Evolutionary conservation across 345 rosid species (phyloP).

Genomic region (Aquilaria sinensis): DNA sequence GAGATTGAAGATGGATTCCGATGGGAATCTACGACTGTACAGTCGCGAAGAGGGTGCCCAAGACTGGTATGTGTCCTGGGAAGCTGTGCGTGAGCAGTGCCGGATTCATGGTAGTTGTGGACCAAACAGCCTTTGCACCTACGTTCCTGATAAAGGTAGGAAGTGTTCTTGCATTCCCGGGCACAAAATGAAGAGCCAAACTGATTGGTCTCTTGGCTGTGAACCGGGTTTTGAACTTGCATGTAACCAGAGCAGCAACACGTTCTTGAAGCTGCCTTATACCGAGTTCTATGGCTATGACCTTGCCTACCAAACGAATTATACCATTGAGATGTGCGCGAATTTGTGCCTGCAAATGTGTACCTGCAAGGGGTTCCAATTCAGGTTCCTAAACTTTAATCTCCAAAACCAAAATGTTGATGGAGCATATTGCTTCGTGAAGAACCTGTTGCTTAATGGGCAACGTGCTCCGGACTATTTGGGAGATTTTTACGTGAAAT

Average conservation of each 20-base stretch:
- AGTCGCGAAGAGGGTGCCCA: background rate
- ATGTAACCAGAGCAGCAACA: slow-evolving; percentile 5
- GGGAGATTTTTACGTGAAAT: slow-evolving; percentile 14
- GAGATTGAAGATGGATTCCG: slow-evolving; percentile 16
- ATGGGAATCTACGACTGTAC: slow-evolving; percentile 21
- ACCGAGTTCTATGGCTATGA: slow-evolving; percentile 13
- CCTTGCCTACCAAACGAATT: slow-evolving; percentile 1
- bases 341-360: background rate
- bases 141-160: slow-evolving; percentile 7
- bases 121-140: slow-evolving; percentile 14
- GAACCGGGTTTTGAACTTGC: slow-evolving; percentile 12
- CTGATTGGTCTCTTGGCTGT: slow-evolving; percentile 21
- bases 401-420: background rate
- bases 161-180: slow-evolving; percentile 20
- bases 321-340: background rate
- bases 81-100: slow-evolving; percentile 7
- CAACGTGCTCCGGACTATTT: background rate
- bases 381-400: background rate
- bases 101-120: slow-evolving; percentile 23
- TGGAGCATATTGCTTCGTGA: slow-evolving; percentile 9
- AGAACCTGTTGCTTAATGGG: slow-evolving; percentile 14
- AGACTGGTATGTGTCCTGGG: slow-evolving; percentile 17
- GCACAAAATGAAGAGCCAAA: background rate
- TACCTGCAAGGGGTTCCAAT: slow-evolving; percentile 11
- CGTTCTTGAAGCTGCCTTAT: background rate